These are phyloP conservation scores for Aspergillus sparsus DNA, from an alignment of 495 filamentous ascomycete species.

Conservation along the genomic window DNA sequence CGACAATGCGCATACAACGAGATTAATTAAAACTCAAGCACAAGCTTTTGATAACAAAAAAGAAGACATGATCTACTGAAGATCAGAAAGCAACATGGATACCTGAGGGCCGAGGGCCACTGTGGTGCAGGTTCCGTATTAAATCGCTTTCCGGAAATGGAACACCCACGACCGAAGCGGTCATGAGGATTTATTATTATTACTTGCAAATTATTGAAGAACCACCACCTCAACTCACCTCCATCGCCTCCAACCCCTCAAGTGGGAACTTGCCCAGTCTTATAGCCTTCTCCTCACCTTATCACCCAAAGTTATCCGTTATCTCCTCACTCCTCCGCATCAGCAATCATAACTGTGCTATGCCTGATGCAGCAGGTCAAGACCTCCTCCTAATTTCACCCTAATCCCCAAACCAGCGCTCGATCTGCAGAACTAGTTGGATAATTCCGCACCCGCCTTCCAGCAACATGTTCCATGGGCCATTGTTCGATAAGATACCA, in stretches of 20 bases:
- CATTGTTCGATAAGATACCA: slow-evolving; percentile 16
- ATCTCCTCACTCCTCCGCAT: background rate
- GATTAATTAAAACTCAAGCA: no score
- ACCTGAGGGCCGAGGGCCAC: no score
- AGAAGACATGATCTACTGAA: no score
- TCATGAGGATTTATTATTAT: no score
- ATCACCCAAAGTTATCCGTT: background rate
- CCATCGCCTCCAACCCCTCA: background rate
- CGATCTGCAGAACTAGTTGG: background rate
- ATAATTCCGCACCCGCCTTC: background rate
- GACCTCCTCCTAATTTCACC: background rate
- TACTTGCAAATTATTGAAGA: no score
- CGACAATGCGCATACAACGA: no score
- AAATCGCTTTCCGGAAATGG: no score
- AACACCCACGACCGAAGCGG: no score
- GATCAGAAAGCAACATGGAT: no score
- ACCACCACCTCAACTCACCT: no score
- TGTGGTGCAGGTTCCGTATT: no score
- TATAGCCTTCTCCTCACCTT: background rate
- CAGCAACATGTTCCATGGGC: background rate
- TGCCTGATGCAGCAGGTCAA: slow-evolving; percentile 5
- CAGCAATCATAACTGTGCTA: background rate
- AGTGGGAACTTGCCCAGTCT: background rate
- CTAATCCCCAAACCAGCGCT: background rate
- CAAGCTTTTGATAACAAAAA: no score